Percentiles rank a stretch among this genome's conserved stretches.
Evolutionary conservation across 306 rosid species (phyloP).

Genomic region (Cicer arietinum): DNA sequence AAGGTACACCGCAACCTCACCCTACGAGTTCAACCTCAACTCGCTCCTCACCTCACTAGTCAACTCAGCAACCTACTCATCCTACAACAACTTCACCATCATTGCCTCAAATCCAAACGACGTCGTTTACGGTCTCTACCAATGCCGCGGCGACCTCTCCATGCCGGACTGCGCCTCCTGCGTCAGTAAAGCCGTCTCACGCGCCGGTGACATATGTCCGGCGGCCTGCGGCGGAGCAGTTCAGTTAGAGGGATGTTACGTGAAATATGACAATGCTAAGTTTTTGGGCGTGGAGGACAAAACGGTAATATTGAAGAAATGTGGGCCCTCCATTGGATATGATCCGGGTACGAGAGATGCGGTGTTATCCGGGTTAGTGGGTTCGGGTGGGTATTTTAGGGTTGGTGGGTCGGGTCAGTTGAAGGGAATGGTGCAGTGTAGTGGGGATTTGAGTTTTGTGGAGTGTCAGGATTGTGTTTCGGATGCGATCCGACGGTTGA

Average conservation of each 20-base stretch:
- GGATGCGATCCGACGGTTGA: slow-evolving; percentile 71
- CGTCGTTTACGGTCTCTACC: slow-evolving; percentile 75
- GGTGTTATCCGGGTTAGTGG: slow-evolving; percentile 53
- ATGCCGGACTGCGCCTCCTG: slow-evolving; percentile 89
- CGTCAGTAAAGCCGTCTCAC: slow-evolving; percentile 58
- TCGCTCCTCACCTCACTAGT: slow-evolving; percentile 82
- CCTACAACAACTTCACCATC: slow-evolving; percentile 87
- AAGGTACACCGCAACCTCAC: slow-evolving; percentile 59
- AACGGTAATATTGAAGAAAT: slow-evolving; percentile 73
- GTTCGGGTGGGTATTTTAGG: slow-evolving; percentile 65
- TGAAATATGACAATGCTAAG: slow-evolving; percentile 75
- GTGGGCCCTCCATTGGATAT: slow-evolving; percentile 72
- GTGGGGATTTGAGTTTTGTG: slow-evolving; percentile 64
- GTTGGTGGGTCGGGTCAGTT: slow-evolving; percentile 73
- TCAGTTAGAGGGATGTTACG: slow-evolving; percentile 83
- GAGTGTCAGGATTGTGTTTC: slow-evolving; percentile 77
- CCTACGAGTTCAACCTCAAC: slow-evolving; percentile 80
- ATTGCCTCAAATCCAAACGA: slow-evolving; percentile 57
- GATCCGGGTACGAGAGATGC: slow-evolving; percentile 60
- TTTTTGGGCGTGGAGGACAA: slow-evolving; percentile 84
- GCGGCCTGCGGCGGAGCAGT: slow-evolving; percentile 69
- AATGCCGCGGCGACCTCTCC: slow-evolving; percentile 90
- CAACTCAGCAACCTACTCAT: slow-evolving; percentile 88
- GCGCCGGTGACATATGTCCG: slow-evolving; percentile 58
- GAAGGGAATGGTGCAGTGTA: slow-evolving; percentile 75